Base-by-base conservation (phyloP, 345 rosid genomes). In the Pistacia atlantica region DNA sequence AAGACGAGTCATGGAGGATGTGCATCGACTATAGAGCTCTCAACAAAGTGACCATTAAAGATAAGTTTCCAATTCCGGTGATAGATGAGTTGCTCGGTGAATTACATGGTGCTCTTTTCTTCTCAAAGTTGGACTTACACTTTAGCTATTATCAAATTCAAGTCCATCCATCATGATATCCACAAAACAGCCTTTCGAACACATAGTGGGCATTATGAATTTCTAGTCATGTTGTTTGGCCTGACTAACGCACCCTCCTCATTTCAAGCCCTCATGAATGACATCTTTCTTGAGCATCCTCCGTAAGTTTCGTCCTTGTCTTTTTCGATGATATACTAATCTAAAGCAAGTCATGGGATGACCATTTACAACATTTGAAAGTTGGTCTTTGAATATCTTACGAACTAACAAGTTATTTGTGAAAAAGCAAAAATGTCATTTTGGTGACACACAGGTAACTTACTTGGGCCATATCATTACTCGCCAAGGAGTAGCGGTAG, bases 61-160 rank as follows among this genome's bases (percentile, higher is more conserved):
- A 79, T 18, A 72, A 73, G 17, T 79, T 65, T 16, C 25, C 73
- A 0, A 68, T 76, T 2, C 68, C n/a, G 3, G 4, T 76, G 0
- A 65, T 76, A 6, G 37, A 76, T 5, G 52, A 76, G 25, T 22
- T 76, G 0, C 2, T 76, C 5, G 25, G 49, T 28, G 59, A 76
- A 42, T 3, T 76, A 9, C 0, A 14, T 13, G 48, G 46, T 1
- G 67, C 73, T 1, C 4, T 3, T 0, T 46, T 14, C 73, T 31
- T 31, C 33, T 31, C 3, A 31, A 31, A 31, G 33, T 2, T 31
- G 3, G 33, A 31, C 33, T 31, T 31, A 31, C 33, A 2, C 33
- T 31, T 16, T 9, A 2, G 54, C 11, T 49, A 49, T 49, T 33
- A 54, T 2, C 62, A 69, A 20, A 52, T 77, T 0, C 0, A 38